A percentile compares a stretch with the other conserved stretches of the same genome.
Conservation (phyloP, 2,329 filamentous ascomycete genomes). For the Aspergillus costaricaensis region DNA sequence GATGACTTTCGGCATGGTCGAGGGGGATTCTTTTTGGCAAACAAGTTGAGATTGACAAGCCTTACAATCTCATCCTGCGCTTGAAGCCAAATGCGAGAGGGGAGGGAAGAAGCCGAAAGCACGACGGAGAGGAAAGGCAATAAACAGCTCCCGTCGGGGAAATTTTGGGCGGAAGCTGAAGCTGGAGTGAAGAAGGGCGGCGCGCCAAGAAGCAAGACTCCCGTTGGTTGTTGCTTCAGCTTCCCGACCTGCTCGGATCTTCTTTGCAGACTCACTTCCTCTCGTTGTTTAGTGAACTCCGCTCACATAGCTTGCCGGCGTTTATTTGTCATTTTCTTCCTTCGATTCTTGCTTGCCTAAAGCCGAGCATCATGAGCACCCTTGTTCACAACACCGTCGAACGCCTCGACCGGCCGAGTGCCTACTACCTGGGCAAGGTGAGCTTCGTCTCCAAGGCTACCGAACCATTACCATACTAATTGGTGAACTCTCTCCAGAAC, state of each 20-base stretch:
- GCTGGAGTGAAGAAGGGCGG: neutral
- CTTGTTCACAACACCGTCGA: constrained; percentile 68
- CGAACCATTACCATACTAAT: constrained; percentile 2
- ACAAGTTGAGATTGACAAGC: neutral
- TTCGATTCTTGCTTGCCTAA: neutral
- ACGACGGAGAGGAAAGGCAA: neutral
- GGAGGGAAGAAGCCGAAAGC: neutral
- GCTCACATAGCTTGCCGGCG: neutral
- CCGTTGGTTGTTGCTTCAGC: constrained; percentile 2
- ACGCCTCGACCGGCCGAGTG: constrained; percentile 88
- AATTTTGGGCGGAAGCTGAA: constrained; percentile 18
- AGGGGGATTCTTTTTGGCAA: neutral
- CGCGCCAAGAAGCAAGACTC: constrained; percentile 23
- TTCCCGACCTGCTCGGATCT: no score
- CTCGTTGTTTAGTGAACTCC: neutral
- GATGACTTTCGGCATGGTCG: constrained; percentile 78
- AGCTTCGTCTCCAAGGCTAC: constrained; percentile 8
- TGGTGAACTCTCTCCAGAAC: constrained; percentile 53
- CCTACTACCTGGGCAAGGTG: constrained; percentile 85
- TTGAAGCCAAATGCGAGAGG: neutral
- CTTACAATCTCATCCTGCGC: neutral
- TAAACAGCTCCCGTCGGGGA: constrained; percentile 11
- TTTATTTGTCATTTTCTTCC: neutral
- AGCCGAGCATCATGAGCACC: constrained; percentile 29
- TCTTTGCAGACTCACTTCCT: no score